Base-by-base conservation (phyloP, 2,329 filamentous ascomycete species). In the Xylariaceae sp. region DNA sequence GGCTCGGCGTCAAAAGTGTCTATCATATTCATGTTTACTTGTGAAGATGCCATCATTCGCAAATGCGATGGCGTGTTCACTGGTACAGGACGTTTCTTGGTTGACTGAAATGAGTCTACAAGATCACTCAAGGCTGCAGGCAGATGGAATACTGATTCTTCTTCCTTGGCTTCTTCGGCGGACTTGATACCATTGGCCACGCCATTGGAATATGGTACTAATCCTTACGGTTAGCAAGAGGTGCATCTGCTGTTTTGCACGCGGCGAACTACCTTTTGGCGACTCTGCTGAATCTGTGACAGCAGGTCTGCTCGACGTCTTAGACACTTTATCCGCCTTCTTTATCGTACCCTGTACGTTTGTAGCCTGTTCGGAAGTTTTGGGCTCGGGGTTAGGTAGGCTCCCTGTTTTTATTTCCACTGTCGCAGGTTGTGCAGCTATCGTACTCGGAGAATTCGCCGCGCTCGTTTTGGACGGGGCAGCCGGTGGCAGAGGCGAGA, bases 111-210 rank as follows among this genome's bases (percentile, higher is more conserved):
- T 0, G 92, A 92, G 53, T 96, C 91, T 15, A 97, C 84, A 27
- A 99, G 79, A 70, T 99, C 94, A 67, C 92, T 89, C 48, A 99
- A 77, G 24, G 89, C 91, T 6, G 92, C 84, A 3, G 94, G 94
- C 30, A 99, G 82, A 71, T 97, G 92, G 72, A 93, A 99, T 64
- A 97, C 88, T 10, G 89, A 94, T 73, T 97, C 62, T 82, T 70
- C 78, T 40, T 73, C 66, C 26, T 73, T 70, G 23, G 75, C 69
- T 57, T 79, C 74, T 23, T 73, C 69, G 18, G 23, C 41, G 6
- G 73, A 62, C 67, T 79, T 81, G 65, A 77, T 70, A 10, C 80
- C 81, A 60, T 85, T 84, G 10, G 76, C 64, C 37, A 74, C 65
- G 42, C 81, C 77, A 68, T 85, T 86, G 3, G 78, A 70, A 64